These are phyloP conservation scores for Aspergillus baeticus DNA, from an alignment of 495 filamentous ascomycete species.

Conservation along the genomic window DNA sequence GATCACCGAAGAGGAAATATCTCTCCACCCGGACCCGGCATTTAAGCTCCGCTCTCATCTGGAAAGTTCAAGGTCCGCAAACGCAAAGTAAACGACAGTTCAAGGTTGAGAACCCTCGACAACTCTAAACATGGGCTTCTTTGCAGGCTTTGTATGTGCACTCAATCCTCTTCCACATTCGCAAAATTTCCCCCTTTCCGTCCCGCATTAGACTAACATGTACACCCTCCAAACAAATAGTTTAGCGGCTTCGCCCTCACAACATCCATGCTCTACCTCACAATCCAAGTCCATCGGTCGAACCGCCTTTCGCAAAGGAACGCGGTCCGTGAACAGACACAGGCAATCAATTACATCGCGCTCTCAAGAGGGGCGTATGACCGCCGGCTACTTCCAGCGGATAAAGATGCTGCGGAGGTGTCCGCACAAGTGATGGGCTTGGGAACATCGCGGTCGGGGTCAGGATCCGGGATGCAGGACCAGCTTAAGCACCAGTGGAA, in stretches of 20 bases:
- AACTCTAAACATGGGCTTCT: conserved; percentile 63
- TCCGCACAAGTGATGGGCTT: conserved; percentile 4
- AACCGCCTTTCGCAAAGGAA: conserved; percentile 69
- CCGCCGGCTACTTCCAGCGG: conserved; percentile 32
- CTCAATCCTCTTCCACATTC: no score
- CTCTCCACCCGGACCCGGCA: no score
- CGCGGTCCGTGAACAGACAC: conserved; percentile 68
- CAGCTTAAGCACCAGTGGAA: conserved; percentile 80
- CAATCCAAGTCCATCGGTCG: conserved; percentile 68
- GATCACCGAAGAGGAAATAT: no score
- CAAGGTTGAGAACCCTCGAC: background rate
- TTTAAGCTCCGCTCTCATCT: background rate
- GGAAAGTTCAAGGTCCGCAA: background rate
- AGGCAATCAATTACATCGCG: conserved; percentile 55
- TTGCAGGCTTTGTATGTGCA: conserved; percentile 81
- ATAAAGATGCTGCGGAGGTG: conserved; percentile 26
- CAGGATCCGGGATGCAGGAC: conserved; percentile 53
- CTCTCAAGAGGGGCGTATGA: conserved; percentile 47
- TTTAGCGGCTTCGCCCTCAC: conserved; percentile 86
- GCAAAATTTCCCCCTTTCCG: no score
- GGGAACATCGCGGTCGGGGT: no score
- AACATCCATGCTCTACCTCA: conserved; percentile 76
- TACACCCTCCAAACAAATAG: no score
- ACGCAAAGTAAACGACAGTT: background rate
- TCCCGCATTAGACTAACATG: no score